A percentile compares a stretch with the other conserved stretches of the same genome.
These are phyloP conservation scores for Kwoniella heveanensis DNA, from an alignment of 768 basidiomycete genomes.

Conservation along the genomic window DNA sequence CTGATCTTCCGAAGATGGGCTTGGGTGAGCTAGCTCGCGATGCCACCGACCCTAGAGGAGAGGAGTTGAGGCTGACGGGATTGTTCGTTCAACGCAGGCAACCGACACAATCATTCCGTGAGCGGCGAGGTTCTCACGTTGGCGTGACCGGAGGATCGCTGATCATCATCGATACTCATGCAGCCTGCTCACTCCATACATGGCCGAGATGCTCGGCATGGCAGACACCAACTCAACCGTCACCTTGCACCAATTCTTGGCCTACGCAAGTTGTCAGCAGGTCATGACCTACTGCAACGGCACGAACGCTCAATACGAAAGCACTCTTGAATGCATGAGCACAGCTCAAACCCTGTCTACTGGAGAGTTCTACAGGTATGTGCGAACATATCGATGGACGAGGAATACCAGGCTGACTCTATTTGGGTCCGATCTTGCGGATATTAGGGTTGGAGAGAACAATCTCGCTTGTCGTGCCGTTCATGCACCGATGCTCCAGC, in stretches of 20 bases:
- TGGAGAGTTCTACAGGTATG: slow-evolving; percentile 17
- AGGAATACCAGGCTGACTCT: too few relatives aligned
- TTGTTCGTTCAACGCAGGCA: slow-evolving; percentile 2
- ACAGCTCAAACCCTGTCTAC: slow-evolving; percentile 1
- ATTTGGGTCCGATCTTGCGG: too few relatives aligned
- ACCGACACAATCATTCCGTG: slow-evolving; percentile 30
- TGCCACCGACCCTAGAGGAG: too few relatives aligned
- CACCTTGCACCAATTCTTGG: slow-evolving; percentile 32
- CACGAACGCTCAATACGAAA: slow-evolving; percentile 29
- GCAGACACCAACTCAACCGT: slow-evolving; percentile 10
- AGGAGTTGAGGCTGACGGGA: too few relatives aligned
- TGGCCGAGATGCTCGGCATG: slow-evolving; percentile 27
- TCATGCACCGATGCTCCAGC: slow-evolving; percentile 30
- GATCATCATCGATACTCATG: neutral
- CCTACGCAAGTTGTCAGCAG: slow-evolving; percentile 22
- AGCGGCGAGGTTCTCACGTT: neutral
- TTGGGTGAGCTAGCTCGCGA: slow-evolving; percentile 25
- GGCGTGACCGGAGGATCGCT: neutral
- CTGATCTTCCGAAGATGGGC: slow-evolving; percentile 30
- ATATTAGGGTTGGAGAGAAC: slow-evolving; percentile 22
- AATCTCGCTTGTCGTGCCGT: slow-evolving; percentile 36
- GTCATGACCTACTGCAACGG: slow-evolving; percentile 27
- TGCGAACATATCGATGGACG: too few relatives aligned
- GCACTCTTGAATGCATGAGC: neutral
- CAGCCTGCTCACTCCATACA: slow-evolving; percentile 33